Base-by-base conservation (phyloP, 768 basidiomycete species). In the Panellus pusillus region DNA sequence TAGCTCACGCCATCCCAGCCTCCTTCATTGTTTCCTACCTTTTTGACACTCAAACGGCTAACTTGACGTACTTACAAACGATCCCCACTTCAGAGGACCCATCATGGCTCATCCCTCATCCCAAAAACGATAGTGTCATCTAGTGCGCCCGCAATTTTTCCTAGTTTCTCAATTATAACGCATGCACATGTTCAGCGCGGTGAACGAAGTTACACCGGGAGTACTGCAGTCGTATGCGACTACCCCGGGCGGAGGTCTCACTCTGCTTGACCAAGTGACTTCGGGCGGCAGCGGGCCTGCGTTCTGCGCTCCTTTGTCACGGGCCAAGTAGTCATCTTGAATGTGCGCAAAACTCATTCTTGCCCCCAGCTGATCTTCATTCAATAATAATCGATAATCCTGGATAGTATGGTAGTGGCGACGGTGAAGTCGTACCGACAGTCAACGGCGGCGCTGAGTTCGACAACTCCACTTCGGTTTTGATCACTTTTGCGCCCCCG, bases 331-430 rank as follows among this genome's bases (percentile, higher is more conserved):
- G 76, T 69, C 11, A 64, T 73, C 39, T 57, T 69, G 61, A 76
- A 79, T 51, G 76, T n/a, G n/a, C 76, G 55, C 13, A 13, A 32
- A 13, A 39, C 70, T 47, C 4, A 20, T 19, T 9, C 19, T n/a
- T n/a, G n/a, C n/a, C n/a, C n/a, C n/a, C n/a, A n/a, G n/a, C 18
- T 2, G 3, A 19, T 1, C 36, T 20, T 2, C 3, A 5, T 18
- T 2, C 3, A 18, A 39, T 24, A 51, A 6, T 9, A 15, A 13
- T 27, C 20, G 18, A 43, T n/a, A 13, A 13, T 27, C 12, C 2
- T n/a, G 11, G 3, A 4, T 58, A 79, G 78, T 79, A 79, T 61
- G 59, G 54, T 29, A 69, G 71, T 1, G 78, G 79, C 14, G 70
- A 73, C 24, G 74, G 66, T 4, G 45, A 66, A 17, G 64, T 79